phyloP scores from a whole-genome alignment of 192 early-diverging fungal species.

The Coemansia sp. region DNA sequence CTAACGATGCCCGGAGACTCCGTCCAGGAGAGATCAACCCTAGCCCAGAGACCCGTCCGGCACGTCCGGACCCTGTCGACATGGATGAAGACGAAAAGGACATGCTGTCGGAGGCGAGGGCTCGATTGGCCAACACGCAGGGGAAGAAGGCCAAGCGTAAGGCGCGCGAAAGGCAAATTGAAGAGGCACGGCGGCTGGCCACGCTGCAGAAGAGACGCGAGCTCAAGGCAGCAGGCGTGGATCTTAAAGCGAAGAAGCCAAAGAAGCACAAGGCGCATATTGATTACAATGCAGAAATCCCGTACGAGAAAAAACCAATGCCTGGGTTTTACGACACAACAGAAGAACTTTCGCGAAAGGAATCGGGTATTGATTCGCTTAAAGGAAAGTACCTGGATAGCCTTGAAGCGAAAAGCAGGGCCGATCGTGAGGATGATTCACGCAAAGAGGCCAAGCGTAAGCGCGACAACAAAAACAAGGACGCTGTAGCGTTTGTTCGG shows the following conservation, averaged over 20 bases:
- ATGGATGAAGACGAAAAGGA: slow-evolving; percentile 99
- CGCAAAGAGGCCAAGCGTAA: slow-evolving; percentile 76
- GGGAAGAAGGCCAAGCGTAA: slow-evolving; percentile 99
- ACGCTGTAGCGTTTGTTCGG: slow-evolving; percentile 59
- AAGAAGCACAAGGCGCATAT: slow-evolving; percentile 65
- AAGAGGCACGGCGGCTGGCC: slow-evolving; percentile 90
- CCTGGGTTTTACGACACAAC: slow-evolving; percentile 93
- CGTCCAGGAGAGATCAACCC: slow-evolving; percentile 98
- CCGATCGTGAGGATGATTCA: slow-evolving; percentile 82
- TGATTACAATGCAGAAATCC: slow-evolving; percentile 97
- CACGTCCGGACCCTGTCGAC: slow-evolving; percentile 96
- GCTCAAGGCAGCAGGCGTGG: slow-evolving; percentile 98
- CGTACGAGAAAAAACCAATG: slow-evolving; percentile 85
- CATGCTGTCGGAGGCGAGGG: slow-evolving; percentile 98
- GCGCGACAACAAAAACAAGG: slow-evolving; percentile 58
- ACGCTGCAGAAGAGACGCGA: slow-evolving; percentile 92
- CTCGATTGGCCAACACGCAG: slow-evolving; percentile 98
- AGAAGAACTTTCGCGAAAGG: slow-evolving; percentile 71
- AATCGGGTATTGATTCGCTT: slow-evolving; percentile 62
- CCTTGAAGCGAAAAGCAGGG: slow-evolving; percentile 82
- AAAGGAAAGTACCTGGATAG: slow-evolving; percentile 73
- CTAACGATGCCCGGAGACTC: slow-evolving; percentile 70
- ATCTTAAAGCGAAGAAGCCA: slow-evolving; percentile 68
- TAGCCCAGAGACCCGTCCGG: slow-evolving; percentile 95
- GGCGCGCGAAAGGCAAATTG: slow-evolving; percentile 95